A percentile compares a stretch with the other conserved stretches of the same genome.
These are phyloP conservation scores for Rhynchospora breviuscula DNA, from an alignment of 176 grass and related monocot species.

Conservation along the genomic window DNA sequence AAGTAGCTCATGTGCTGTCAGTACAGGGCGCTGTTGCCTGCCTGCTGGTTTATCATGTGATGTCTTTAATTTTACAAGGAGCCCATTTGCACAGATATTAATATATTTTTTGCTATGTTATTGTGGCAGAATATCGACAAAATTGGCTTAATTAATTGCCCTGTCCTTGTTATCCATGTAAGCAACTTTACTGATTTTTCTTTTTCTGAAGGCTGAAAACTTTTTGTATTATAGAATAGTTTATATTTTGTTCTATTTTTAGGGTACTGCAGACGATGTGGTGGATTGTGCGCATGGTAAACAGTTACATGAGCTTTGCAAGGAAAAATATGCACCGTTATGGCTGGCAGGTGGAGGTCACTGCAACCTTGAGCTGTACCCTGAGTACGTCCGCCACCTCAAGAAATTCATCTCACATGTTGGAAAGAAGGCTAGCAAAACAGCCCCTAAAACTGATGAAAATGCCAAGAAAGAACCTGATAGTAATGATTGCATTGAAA, in stretches of 20 bases:
- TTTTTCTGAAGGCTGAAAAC: conserved; percentile 8
- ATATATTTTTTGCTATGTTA: conserved; percentile 18
- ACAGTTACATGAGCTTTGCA: conserved; percentile 92
- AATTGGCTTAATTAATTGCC: conserved; percentile 68
- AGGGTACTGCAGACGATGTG: conserved; percentile 93
- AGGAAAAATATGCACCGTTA: conserved; percentile 82
- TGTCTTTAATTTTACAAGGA: conserved; percentile 6
- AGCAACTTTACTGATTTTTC: conserved; percentile 33
- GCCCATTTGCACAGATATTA: conserved; percentile 25
- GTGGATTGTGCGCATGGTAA: conserved; percentile 96
- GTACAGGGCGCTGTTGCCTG: neutral
- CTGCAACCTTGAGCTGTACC: conserved; percentile 93
- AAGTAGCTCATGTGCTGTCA: neutral
- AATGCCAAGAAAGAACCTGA: neutral
- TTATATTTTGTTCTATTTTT: conserved; percentile 28
- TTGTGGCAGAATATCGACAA: conserved; percentile 72
- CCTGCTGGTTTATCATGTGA: neutral
- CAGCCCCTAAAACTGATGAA: neutral
- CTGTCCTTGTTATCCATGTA: conserved; percentile 85
- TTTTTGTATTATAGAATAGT: conserved; percentile 10
- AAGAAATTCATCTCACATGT: conserved; percentile 26
- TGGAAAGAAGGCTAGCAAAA: neutral
- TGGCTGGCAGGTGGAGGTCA: conserved; percentile 91
- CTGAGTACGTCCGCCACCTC: conserved; percentile 73
- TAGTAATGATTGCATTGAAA: conserved; percentile 10